phyloP scores from a whole-genome alignment of 805 yeast genomes.

The Kuraishia hungarica region DNA sequence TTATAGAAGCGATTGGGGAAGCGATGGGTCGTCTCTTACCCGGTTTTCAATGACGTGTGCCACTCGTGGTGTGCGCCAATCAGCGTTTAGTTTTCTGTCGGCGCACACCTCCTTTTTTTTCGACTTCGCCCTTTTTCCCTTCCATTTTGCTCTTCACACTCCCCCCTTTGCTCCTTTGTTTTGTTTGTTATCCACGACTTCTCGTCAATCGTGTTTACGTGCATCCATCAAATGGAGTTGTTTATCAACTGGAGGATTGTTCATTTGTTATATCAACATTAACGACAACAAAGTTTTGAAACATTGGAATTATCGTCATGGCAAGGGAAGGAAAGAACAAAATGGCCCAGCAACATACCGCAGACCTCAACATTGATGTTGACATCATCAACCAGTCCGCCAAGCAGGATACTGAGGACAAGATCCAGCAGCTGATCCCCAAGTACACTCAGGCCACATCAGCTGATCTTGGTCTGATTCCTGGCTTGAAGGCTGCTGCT shows the following conservation, averaged over 20 bases:
- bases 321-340: neutral
- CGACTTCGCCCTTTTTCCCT: neutral
- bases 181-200: neutral
- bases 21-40: neutral
- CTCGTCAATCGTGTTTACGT: neutral
- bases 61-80: neutral
- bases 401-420: constrained; percentile 8
- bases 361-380: constrained; percentile 3
- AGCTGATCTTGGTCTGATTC: constrained; percentile 2
- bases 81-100: neutral
- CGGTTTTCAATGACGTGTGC: neutral
- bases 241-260: neutral
- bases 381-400: constrained; percentile 5
- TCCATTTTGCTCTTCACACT: neutral
- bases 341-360: neutral
- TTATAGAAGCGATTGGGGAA: neutral
- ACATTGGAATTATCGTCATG: neutral
- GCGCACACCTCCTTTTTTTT: neutral
- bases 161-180: neutral
- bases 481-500: constrained; percentile 3
- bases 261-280: neutral
- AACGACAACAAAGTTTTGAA: neutral
- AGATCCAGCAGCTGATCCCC: constrained; percentile 13
- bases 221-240: neutral
- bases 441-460: constrained; percentile 10